phyloP scores from a whole-genome alignment of 441 rosid species.

The Gossypium laxum region DNA sequence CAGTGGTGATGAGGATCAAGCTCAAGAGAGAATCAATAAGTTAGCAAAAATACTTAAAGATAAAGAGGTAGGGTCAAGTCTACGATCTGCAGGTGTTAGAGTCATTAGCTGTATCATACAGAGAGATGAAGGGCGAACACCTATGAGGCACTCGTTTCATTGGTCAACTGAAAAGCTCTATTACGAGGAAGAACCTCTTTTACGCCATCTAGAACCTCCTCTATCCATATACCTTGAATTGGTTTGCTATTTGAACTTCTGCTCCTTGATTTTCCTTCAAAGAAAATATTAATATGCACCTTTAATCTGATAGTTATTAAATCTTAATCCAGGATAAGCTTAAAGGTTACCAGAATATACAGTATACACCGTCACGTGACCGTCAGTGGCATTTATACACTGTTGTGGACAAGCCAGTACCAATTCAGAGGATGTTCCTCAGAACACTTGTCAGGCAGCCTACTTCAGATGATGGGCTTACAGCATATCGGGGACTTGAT shows the following conservation, averaged over 20 bases:
- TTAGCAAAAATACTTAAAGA: conserved; percentile 91
- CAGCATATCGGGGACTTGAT: conserved; percentile 53
- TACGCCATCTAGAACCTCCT: conserved; percentile 97
- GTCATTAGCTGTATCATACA: conserved; percentile 96
- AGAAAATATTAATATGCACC: neutral
- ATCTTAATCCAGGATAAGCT: conserved; percentile 71
- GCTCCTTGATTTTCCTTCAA: conserved; percentile 5
- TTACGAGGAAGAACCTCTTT: conserved; percentile 82
- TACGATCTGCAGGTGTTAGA: conserved; percentile 73
- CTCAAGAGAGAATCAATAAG: conserved; percentile 86
- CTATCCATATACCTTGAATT: conserved; percentile 88
- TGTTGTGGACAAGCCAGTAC: conserved; percentile 68
- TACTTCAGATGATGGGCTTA: conserved; percentile 52
- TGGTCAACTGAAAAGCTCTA: conserved; percentile 72
- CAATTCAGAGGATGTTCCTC: conserved; percentile 86
- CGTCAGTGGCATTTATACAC: conserved; percentile 95
- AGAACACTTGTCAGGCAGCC: conserved; percentile 93
- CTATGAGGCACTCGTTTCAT: conserved; percentile 96
- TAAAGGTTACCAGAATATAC: conserved; percentile 65
- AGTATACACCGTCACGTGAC: conserved; percentile 72
- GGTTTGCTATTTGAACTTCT: conserved; percentile 41
- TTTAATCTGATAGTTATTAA: conserved; percentile 15
- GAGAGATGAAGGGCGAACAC: conserved; percentile 95
- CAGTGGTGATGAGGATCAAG: conserved; percentile 99
- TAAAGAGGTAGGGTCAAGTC: conserved; percentile 62